Evolutionary conservation across 495 filamentous ascomycete species (phyloP), one percentile per base, ranked within the genome.

Genomic region (Podospora tetraspora): DNA sequence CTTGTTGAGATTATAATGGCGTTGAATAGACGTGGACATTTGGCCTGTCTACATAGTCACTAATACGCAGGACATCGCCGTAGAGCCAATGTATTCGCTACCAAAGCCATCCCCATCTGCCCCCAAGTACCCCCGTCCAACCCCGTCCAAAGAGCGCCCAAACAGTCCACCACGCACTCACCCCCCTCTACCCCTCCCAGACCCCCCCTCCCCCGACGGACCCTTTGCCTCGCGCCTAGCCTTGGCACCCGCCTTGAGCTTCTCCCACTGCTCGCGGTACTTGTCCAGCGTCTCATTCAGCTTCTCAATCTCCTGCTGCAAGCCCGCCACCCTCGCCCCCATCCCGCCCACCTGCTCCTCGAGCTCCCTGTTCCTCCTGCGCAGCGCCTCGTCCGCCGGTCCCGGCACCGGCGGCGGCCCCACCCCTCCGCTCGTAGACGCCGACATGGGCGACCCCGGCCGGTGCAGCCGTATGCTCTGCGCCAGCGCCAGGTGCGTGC

Each of bases 251-350:
- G 91, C 89, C 76, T 95, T 94, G 73, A 97, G 80, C 77, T 89
- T 89, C 78, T 96, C 90, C 90, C 91, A 97, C 68, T 87, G 84
- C 64, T 92, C 89, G 29, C 90, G 77, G 75, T 96, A 96, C 66
- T 87, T 84, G 13, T 82, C 82, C 22, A 94, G 78, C 7, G 89
- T 87, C 56, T 80, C 82, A 58, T 86, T 84, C 59, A 92, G 78
- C 74, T 91, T 93, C 67, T 90, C 85, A 70, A 93, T 89, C 68
- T 92, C 89, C 64, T 84, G 84, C 56, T 83, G 85, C 63, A 88
- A 74, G 32, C 81, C 79, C 11, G 86, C 85, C 66, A 87, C 80
- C 70, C 90, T 86, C 69, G 83, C 82, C 34, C 83, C 78, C 68
- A 81, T 67, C 24, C 70, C 67, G 30, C 71, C 70, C 23, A 90